Evolutionary conservation across 2,329 filamentous ascomycete species (phyloP).

Genomic region (Amylocarpus encephaloides): DNA sequence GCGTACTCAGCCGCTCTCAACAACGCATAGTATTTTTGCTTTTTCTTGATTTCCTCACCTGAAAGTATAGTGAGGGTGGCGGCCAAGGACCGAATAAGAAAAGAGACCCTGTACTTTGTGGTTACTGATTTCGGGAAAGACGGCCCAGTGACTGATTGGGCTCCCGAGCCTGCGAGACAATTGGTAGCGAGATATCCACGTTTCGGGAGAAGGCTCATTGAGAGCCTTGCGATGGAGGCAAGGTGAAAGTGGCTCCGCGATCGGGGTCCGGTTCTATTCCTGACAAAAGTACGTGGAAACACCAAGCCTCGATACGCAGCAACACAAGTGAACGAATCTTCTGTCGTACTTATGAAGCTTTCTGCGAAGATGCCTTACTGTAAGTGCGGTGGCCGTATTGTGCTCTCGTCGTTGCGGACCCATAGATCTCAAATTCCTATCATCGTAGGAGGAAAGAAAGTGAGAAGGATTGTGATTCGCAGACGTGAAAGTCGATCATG

Average conservation of each 20-base stretch:
- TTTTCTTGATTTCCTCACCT: too few species aligned
- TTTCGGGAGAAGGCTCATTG: background rate
- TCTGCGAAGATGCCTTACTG: too few species aligned
- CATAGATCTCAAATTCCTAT: too few species aligned
- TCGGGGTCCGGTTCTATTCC: background rate
- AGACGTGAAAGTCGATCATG: background rate
- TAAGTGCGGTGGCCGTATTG: too few species aligned
- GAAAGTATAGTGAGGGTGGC: too few species aligned
- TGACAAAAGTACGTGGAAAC: background rate
- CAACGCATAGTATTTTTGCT: too few species aligned
- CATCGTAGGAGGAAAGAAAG: too few species aligned
- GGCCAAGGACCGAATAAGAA: background rate
- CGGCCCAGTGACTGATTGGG: background rate
- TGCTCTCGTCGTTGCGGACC: too few species aligned
- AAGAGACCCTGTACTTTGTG: background rate
- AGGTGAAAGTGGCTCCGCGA: background rate
- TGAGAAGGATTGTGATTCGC: too few species aligned
- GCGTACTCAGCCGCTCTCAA: too few species aligned
- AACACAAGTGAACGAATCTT: background rate
- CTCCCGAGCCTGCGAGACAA: background rate
- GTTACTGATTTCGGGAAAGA: background rate
- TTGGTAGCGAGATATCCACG: background rate
- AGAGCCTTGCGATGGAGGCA: conserved; percentile 1
- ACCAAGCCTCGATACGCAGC: too few species aligned
- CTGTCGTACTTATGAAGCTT: background rate